A percentile compares a stretch with the other conserved stretches of the same genome.
Conservation (phyloP, 164 flowering plant species). For the Chimonanthus praecox region DNA sequence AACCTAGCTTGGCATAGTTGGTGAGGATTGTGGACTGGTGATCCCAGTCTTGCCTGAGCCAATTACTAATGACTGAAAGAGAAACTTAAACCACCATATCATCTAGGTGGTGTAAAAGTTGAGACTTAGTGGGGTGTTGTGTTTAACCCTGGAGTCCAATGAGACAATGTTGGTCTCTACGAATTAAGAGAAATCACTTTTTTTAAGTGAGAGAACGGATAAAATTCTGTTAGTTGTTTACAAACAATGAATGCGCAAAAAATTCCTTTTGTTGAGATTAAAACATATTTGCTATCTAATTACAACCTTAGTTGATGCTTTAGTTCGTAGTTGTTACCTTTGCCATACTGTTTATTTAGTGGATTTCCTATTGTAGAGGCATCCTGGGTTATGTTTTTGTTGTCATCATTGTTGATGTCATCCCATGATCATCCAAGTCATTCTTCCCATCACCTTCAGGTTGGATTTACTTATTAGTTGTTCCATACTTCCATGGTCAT, state of each 20-base stretch:
- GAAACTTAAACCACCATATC: neutral
- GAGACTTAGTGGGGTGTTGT: too few species aligned
- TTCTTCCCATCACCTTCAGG: too few species aligned
- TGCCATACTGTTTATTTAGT: neutral
- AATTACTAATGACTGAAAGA: neutral
- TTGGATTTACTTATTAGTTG: too few species aligned
- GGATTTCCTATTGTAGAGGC: neutral
- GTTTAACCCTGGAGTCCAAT: neutral
- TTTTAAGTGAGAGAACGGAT: neutral
- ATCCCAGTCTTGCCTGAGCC: neutral
- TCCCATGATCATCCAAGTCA: neutral
- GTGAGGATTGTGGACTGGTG: neutral
- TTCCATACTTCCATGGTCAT: neutral
- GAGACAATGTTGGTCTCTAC: neutral
- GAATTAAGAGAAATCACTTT: neutral
- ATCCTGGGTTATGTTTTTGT: neutral
- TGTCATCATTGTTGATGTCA: neutral
- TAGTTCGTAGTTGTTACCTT: neutral
- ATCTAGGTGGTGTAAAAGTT: neutral
- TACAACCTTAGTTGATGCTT: neutral
- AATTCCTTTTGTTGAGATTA: neutral
- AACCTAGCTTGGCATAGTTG: too few species aligned
- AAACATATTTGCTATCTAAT: neutral
- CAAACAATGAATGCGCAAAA: neutral
- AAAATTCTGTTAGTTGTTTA: neutral